These are phyloP conservation scores for Tylopilus sp. DNA, from an alignment of 1,284 basidiomycete species.

Conservation along the genomic window DNA sequence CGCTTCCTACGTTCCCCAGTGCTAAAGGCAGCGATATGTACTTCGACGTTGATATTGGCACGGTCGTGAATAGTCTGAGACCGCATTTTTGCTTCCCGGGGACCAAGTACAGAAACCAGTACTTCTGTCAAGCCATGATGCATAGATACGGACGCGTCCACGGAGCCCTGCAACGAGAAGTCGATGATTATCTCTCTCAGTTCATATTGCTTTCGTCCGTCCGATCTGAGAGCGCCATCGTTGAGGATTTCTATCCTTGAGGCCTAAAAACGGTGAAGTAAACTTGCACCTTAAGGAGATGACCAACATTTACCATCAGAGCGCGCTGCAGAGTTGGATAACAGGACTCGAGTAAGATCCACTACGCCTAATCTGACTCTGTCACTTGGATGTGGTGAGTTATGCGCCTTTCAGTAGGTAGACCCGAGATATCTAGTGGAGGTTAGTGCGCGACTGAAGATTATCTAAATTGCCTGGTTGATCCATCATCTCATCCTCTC, in stretches of 20 bases:
- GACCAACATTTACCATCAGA: slow-evolving; percentile 14
- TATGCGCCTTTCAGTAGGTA: too few relatives aligned
- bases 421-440: too few relatives aligned
- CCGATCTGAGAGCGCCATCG: slow-evolving; percentile 84
- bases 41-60: slow-evolving; percentile 82
- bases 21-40: slow-evolving; percentile 83
- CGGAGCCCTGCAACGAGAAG: slow-evolving; percentile 70
- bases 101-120: slow-evolving; percentile 85
- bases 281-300: not conserved
- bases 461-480: too few relatives aligned
- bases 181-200: slow-evolving; percentile 80
- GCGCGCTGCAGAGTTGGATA: not conserved
- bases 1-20: slow-evolving; percentile 75
- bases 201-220: slow-evolving; percentile 88
- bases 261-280: slow-evolving; percentile 39
- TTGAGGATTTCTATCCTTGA: slow-evolving; percentile 88
- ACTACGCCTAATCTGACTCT: not conserved
- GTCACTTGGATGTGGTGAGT: too few relatives aligned
- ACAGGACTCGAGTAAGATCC: not conserved
- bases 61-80: slow-evolving; percentile 78
- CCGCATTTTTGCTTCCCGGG: slow-evolving; percentile 79
- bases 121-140: slow-evolving; percentile 91
- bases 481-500: too few relatives aligned
- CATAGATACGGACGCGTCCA: slow-evolving; percentile 84
- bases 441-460: too few relatives aligned